Evolutionary conservation across 306 rosid species (phyloP), one percentile per base, ranked within the genome.

Genomic region (Glycine soja): DNA sequence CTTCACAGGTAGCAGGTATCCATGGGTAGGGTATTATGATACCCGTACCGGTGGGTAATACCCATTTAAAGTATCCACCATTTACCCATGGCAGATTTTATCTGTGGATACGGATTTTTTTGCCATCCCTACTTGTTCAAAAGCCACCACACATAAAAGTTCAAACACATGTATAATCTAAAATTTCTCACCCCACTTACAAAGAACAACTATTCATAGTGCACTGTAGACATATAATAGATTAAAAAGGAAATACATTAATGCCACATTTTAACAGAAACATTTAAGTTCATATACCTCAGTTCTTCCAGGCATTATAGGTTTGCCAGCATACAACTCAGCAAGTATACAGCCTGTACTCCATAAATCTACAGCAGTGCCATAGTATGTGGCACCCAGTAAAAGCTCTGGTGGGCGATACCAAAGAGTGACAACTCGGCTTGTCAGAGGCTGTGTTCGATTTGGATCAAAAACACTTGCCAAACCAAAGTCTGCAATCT

Each of bases 391-490:
- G 77, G 98, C 98, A 64, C 98, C 98, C 43, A 93, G 98, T 83
- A 93, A 91, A 78, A 93, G 97, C 90, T 93, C 98, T 0, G 97
- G 98, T 3, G 98, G 98, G 15, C 98, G 87, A 46, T 93, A 93
- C 98, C 98, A 93, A 62, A 93, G 97, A 36, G 98, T 93, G 74
- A 93, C 98, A 80, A 93, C 98, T 73, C 98, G 97, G 83, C 98
- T 93, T 45, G 98, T 93, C 34, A 93, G 65, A 45, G 97, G 97
- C 70, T 90, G 98, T 70, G 38, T 86, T 89, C 89, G 93, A 76
- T 77, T 84, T 84, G 92, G 90, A 80, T 93, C 92, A 50, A 87
- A 91, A 75, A 90, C 75, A 83, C 98, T 93, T 36, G 98, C 98
- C 77, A 93, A 88, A 82, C 98, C 98, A 86, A 90, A 93, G 81